These are phyloP conservation scores for Dysphania ambrosioides DNA, from an alignment of 148 eudicot species.

Conservation along the genomic window DNA sequence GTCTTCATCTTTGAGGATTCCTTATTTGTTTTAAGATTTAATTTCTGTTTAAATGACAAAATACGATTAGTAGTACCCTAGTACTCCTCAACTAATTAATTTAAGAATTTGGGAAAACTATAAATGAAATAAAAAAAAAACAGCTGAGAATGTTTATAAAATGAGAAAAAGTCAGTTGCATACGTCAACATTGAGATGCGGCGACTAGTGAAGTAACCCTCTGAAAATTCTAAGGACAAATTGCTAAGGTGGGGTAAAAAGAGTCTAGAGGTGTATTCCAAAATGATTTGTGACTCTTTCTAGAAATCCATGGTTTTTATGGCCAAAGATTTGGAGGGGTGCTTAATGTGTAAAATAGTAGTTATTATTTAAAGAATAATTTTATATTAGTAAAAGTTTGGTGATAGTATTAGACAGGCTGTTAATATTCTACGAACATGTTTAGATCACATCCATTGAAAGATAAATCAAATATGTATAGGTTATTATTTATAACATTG, in stretches of 20 bases:
- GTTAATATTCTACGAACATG: slow-evolving; percentile 5
- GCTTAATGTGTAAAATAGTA: neutral
- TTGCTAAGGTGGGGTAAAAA: neutral
- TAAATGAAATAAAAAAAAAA: neutral
- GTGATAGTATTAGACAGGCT: neutral
- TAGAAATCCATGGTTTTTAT: too few species aligned
- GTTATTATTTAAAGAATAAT: neutral
- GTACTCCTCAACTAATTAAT: neutral
- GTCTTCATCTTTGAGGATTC: slow-evolving; percentile 7
- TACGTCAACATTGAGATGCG: slow-evolving; percentile 28
- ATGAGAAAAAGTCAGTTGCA: slow-evolving; percentile 18
- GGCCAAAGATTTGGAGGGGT: neutral
- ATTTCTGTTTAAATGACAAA: neutral
- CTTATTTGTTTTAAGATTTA: neutral
- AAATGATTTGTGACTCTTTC: slow-evolving; percentile 11
- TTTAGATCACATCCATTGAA: neutral
- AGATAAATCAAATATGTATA: too few species aligned
- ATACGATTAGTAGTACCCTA: too few species aligned
- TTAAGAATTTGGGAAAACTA: neutral
- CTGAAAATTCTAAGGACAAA: slow-evolving; percentile 24
- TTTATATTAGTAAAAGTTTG: neutral
- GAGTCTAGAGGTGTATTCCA: neutral
- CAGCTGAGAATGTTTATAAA: neutral
- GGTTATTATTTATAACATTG: too few species aligned
- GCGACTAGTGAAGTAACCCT: slow-evolving; percentile 24